Evolutionary conservation across 306 rosid genomes (phyloP).

Genomic region (Citrullus mucosospermus): DNA sequence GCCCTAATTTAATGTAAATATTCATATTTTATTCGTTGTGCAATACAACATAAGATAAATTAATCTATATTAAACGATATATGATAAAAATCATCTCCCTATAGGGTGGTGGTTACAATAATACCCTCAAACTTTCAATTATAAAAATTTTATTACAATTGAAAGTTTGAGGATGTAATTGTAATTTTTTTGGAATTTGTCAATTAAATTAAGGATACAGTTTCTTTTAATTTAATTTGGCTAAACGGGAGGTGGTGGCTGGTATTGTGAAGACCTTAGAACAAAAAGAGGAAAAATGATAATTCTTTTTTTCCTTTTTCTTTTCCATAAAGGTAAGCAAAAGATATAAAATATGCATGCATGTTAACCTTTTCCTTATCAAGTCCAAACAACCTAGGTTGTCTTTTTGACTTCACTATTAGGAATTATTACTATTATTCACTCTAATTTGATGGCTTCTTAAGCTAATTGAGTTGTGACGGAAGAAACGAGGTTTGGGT

Average conservation of each 20-base stretch:
- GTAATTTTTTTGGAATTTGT: no score
- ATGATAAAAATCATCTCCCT: no score
- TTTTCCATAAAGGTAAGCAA: background rate
- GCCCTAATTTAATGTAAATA: background rate
- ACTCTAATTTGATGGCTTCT: background rate
- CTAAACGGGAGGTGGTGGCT: background rate
- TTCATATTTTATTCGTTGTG: background rate
- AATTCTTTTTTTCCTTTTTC: background rate
- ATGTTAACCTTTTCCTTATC: background rate
- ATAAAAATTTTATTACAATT: no score
- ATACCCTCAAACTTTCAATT: no score
- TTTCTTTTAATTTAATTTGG: no score
- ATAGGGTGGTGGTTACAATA: no score
- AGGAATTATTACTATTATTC: background rate
- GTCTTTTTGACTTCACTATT: background rate
- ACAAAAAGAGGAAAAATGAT: background rate
- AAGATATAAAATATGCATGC: background rate
- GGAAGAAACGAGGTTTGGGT: background rate
- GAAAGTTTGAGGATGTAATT: no score
- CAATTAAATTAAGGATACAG: no score
- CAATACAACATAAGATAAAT: background rate
- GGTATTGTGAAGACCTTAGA: background rate
- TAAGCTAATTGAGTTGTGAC: background rate
- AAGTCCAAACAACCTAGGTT: background rate
- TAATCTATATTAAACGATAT: background rate